Conservation (phyloP, 169 alveolate species). For the Babesia sp. region DNA sequence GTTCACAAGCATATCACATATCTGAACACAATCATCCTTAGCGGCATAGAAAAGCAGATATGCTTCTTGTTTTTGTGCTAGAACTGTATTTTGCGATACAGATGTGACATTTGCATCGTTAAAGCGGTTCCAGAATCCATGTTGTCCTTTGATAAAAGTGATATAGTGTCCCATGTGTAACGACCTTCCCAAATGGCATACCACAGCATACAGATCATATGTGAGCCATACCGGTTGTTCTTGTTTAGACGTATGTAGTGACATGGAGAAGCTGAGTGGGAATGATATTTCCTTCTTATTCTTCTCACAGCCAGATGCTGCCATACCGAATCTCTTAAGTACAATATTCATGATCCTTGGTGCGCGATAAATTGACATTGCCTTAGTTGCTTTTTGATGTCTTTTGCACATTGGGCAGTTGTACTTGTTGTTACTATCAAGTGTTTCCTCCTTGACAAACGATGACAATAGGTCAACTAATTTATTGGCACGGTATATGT, state of each 20-base stretch:
- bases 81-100: slow-evolving; percentile 33
- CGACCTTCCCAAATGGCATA: slow-evolving; percentile 60
- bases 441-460: slow-evolving; percentile 53
- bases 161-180: slow-evolving; percentile 59
- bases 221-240: slow-evolving; percentile 38
- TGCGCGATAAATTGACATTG: slow-evolving; percentile 64
- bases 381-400: slow-evolving; percentile 71
- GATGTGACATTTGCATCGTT: slow-evolving; percentile 35
- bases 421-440: slow-evolving; percentile 70
- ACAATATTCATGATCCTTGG: slow-evolving; percentile 70
- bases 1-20: slow-evolving; percentile 39
- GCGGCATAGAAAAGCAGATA: slow-evolving; percentile 53
- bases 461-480: slow-evolving; percentile 60
- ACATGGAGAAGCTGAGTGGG: slow-evolving; percentile 56
- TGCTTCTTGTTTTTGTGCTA: slow-evolving; percentile 37
- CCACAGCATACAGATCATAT: slow-evolving; percentile 59
- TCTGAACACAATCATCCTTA: slow-evolving; percentile 40
- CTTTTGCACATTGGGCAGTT: slow-evolving; percentile 68
- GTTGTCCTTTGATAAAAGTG: slow-evolving; percentile 52
- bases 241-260: slow-evolving; percentile 31
- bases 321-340: slow-evolving; percentile 66
- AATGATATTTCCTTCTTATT: slow-evolving; percentile 26
- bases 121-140: slow-evolving; percentile 60
- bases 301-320: slow-evolving; percentile 25
- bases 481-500: slow-evolving; percentile 64